phyloP scores from a whole-genome alignment of 2,329 filamentous ascomycete species.

The Curvularia eragrostidis region DNA sequence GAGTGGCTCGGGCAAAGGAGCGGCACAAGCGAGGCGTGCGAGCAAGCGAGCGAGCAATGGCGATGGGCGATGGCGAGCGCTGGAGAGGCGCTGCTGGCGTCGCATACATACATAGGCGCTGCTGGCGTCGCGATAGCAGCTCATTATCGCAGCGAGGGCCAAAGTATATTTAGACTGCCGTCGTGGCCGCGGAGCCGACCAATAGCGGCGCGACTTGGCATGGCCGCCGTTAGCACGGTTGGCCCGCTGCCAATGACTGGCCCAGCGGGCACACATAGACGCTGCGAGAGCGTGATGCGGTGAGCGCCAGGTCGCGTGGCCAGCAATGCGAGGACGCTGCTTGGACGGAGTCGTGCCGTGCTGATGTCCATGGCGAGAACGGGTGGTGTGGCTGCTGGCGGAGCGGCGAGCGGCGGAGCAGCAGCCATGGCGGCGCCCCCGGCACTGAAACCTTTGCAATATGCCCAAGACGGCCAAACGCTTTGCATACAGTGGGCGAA shows the following conservation, averaged over 20 bases:
- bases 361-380: no score
- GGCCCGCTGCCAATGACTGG: slow-evolving; percentile 32
- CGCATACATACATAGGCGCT: not conserved
- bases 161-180: slow-evolving; percentile 31
- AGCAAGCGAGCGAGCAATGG: slow-evolving; percentile 10
- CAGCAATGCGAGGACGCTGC: not conserved
- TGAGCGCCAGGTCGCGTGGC: slow-evolving; percentile 28
- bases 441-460: not conserved
- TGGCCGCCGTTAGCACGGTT: slow-evolving; percentile 35
- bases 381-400: no score
- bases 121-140: not conserved
- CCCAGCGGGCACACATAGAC: slow-evolving; percentile 28
- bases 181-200: slow-evolving; percentile 18
- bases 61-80: slow-evolving; percentile 5
- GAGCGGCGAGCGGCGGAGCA: no score
- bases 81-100: not conserved
- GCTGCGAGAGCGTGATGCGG: slow-evolving; percentile 36
- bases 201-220: slow-evolving; percentile 22
- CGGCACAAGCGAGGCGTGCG: slow-evolving; percentile 29
- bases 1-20: slow-evolving; percentile 21
- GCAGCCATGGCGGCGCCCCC: no score
- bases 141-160: no score
- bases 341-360: not conserved
- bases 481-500: slow-evolving; percentile 14
- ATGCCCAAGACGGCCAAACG: slow-evolving; percentile 2